Percentiles rank a stretch among this genome's conserved stretches.
Conservation (phyloP, 73 alveolate genomes). For the Stentor roeselii region DNA sequence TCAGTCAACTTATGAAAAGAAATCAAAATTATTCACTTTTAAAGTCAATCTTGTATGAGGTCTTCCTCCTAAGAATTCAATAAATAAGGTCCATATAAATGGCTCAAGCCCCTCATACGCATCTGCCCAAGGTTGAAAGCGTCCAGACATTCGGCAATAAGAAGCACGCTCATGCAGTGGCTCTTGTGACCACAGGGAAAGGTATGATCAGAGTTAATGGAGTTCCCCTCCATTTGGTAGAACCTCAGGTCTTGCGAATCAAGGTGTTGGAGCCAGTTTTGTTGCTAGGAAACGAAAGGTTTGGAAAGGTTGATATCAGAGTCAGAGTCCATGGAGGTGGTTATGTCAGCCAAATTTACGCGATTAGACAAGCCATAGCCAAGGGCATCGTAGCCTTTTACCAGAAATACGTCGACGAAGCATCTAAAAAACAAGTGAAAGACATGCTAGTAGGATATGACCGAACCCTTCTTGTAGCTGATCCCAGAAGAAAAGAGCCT, state of each 20-base stretch:
- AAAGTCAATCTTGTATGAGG: no score
- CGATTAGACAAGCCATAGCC: slow-evolving; percentile 90
- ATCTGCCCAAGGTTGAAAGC: slow-evolving; percentile 36
- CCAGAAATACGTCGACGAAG: slow-evolving; percentile 85
- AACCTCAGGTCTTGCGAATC: slow-evolving; percentile 76
- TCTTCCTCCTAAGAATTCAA: background rate
- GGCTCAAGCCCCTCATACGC: slow-evolving; percentile 22
- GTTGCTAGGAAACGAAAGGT: slow-evolving; percentile 76
- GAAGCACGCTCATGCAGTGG: slow-evolving; percentile 88
- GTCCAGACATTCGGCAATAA: slow-evolving; percentile 85
- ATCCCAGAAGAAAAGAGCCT: slow-evolving; percentile 89
- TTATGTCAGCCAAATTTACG: slow-evolving; percentile 72
- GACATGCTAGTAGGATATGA: slow-evolving; percentile 78
- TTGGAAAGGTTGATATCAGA: slow-evolving; percentile 73
- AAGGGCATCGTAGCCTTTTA: slow-evolving; percentile 79
- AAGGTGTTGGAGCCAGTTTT: slow-evolving; percentile 83
- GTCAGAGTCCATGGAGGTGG: slow-evolving; percentile 91
- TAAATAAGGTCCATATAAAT: slow-evolving; percentile 6
- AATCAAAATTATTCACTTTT: no score
- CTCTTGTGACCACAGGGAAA: slow-evolving; percentile 70
- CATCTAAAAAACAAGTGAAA: slow-evolving; percentile 71
- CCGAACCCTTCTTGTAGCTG: slow-evolving; percentile 80
- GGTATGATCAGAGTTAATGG: slow-evolving; percentile 85
- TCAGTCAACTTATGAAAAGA: no score
- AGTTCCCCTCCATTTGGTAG: slow-evolving; percentile 75